Evolutionary conservation across 352 stramenopile genomes (phyloP).

Genomic region (Phytopythium cucurbitacearum): DNA sequence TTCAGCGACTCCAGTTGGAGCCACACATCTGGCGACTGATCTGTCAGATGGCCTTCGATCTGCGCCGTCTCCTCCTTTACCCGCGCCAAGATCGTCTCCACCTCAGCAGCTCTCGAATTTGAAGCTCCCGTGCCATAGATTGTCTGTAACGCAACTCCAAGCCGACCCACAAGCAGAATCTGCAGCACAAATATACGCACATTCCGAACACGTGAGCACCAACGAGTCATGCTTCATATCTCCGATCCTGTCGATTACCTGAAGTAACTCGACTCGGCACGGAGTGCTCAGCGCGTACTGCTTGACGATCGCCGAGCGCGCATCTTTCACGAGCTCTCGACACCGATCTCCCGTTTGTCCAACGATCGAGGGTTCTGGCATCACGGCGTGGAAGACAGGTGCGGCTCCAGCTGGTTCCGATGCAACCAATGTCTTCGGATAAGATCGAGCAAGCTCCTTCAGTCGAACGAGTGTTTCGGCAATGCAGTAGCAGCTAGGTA

Average conservation of each 20-base stretch:
- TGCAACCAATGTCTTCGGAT: not conserved
- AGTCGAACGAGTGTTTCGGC: slow-evolving; percentile 29
- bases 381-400: not conserved
- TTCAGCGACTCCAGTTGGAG: no score
- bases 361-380: no score
- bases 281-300: slow-evolving; percentile 24
- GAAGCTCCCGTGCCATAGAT: no score
- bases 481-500: slow-evolving; percentile 18
- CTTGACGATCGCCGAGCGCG: slow-evolving; percentile 27
- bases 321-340: slow-evolving; percentile 24
- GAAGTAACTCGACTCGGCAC: slow-evolving; percentile 29
- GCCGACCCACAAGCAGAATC: not conserved
- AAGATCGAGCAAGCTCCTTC: slow-evolving; percentile 23
- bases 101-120: no score
- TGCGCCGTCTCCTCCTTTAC: no score
- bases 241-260: slow-evolving; percentile 18
- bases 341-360: slow-evolving; percentile 6
- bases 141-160: no score
- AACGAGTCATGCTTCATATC: not conserved
- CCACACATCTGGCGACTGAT: no score
- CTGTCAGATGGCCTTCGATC: no score
- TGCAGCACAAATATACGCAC: not conserved
- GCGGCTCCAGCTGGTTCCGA: not conserved
- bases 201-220: not conserved
- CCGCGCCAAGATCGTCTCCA: no score